A percentile compares a stretch with the other conserved stretches of the same genome.
Conservation (phyloP, 768 basidiomycete species). For the Lactifluus volemus region DNA sequence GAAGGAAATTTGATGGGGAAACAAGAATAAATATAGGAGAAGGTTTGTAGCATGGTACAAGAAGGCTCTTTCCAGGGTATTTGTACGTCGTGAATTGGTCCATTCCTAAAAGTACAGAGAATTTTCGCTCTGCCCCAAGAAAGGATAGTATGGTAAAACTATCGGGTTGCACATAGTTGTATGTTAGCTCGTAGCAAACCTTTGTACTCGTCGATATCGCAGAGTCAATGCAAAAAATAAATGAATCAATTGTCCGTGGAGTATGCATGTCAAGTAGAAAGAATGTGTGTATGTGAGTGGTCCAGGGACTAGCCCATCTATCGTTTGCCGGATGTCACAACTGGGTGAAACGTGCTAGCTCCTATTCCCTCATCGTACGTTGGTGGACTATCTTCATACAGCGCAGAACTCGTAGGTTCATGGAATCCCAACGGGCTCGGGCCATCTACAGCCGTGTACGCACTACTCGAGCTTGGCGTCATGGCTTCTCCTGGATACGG, state of each 20-base stretch:
- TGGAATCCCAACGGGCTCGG: slow-evolving; percentile 2
- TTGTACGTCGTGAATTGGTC: background rate
- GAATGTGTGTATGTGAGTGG: background rate
- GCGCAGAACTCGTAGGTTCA: slow-evolving; percentile 4
- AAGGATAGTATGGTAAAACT: background rate
- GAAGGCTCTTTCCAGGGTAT: background rate
- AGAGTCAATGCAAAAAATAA: background rate
- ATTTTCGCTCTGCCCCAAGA: background rate
- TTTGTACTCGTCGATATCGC: slow-evolving; percentile 1
- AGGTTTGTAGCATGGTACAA: background rate
- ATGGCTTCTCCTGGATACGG: slow-evolving; percentile 17
- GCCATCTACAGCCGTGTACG: slow-evolving; percentile 3
- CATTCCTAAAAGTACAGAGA: background rate
- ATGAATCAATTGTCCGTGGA: background rate
- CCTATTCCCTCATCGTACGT: slow-evolving; percentile 48
- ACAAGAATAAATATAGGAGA: background rate
- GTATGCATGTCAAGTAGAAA: background rate
- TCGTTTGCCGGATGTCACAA: slow-evolving; percentile 1
- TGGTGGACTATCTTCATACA: slow-evolving; percentile 52
- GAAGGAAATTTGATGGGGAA: background rate
- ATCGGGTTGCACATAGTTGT: background rate
- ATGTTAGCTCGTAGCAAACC: background rate
- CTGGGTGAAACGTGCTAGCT: background rate
- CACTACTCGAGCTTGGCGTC: slow-evolving; percentile 3
- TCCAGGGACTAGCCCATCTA: background rate